Evolutionary conservation across 2,329 filamentous ascomycete species (phyloP).

Genomic region (Neoascochyta sp.): DNA sequence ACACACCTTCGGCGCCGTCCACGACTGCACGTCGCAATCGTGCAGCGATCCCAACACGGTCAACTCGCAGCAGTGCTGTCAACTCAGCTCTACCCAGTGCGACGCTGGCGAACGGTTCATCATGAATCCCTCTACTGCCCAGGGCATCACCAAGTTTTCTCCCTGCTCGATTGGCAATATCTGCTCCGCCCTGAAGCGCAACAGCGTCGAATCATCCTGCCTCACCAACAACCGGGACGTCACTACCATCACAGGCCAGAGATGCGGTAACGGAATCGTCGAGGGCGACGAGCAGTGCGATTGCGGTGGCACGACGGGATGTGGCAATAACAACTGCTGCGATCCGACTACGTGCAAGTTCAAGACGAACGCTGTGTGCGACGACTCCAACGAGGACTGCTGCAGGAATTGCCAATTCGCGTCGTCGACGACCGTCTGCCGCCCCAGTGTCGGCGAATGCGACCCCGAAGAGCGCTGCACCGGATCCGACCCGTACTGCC

Average conservation of each 20-base stretch:
- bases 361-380: constrained; percentile 69
- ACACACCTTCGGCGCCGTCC: constrained; percentile 92
- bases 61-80: constrained; percentile 71
- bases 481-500: constrained; percentile 69
- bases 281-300: constrained; percentile 94
- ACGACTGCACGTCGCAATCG: constrained; percentile 73
- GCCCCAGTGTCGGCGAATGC: constrained; percentile 72
- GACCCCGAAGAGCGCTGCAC: constrained; percentile 82
- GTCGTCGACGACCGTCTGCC: constrained; percentile 68
- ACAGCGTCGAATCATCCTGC: constrained; percentile 72
- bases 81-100: constrained; percentile 63
- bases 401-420: constrained; percentile 70
- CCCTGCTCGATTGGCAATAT: constrained; percentile 90
- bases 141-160: constrained; percentile 74
- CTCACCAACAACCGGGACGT: constrained; percentile 83
- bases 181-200: constrained; percentile 76
- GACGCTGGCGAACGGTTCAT: constrained; percentile 77
- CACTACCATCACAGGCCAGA: constrained; percentile 72
- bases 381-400: constrained; percentile 81
- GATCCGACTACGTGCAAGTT: constrained; percentile 84
- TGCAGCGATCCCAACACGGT: constrained; percentile 62
- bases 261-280: constrained; percentile 96
- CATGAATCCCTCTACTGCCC: constrained; percentile 88
- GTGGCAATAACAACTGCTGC: constrained; percentile 76
- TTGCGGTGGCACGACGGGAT: constrained; percentile 74